Evolutionary conservation across 768 basidiomycete genomes (phyloP).

Genomic region (Zangia roseola): DNA sequence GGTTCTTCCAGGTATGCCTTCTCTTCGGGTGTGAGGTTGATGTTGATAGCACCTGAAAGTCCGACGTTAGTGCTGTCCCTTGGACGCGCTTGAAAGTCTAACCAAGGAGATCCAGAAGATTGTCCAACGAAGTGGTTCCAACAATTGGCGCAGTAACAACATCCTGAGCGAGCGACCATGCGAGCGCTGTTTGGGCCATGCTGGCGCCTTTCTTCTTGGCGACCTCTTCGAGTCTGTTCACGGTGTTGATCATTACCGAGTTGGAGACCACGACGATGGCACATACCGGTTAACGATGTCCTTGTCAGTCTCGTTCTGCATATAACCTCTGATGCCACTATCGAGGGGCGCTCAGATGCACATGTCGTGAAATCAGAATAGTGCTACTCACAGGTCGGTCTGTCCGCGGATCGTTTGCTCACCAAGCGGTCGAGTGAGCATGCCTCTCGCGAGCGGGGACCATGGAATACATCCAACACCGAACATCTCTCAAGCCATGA

Average conservation of each 20-base stretch:
- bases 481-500: constrained; percentile 44
- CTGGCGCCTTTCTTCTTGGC: constrained; percentile 35
- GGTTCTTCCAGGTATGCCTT: constrained; percentile 43
- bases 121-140: constrained; percentile 40
- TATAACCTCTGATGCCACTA: constrained; percentile 27
- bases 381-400: constrained; percentile 22
- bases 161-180: constrained; percentile 37
- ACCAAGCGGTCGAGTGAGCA: constrained; percentile 34
- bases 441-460: constrained; percentile 41
- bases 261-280: not conserved
- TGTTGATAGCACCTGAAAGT: constrained; percentile 28
- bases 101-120: constrained; percentile 42
- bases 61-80: not conserved
- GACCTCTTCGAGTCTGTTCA: constrained; percentile 38
- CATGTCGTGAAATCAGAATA: not conserved
- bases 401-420: constrained; percentile 27
- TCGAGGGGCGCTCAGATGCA: constrained; percentile 6
- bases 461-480: constrained; percentile 48
- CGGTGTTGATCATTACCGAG: not conserved
- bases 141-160: constrained; percentile 45
- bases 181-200: constrained; percentile 45
- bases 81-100: constrained; percentile 2
- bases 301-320: constrained; percentile 20
- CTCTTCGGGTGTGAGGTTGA: constrained; percentile 49
- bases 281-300: constrained; percentile 27